Evolutionary conservation across 2,329 filamentous ascomycete species (phyloP).

Genomic region (Colletotrichum phormii): DNA sequence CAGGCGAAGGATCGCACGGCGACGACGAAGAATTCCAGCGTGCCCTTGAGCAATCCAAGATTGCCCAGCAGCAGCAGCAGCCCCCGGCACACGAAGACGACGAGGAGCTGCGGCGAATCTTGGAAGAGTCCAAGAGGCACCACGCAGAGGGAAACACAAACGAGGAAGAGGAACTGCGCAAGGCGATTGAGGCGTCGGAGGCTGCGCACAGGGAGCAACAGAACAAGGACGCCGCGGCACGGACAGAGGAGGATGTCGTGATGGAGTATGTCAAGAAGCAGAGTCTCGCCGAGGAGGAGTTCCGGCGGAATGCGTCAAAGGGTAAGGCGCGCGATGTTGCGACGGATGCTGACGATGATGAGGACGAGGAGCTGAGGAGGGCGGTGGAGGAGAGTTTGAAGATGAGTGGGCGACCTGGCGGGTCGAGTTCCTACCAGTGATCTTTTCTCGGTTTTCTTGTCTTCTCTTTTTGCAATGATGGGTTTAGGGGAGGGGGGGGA

Average conservation of each 20-base stretch:
- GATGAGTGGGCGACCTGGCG: slow-evolving; percentile 44
- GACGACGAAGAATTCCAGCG: slow-evolving; percentile 53
- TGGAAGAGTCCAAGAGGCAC: slow-evolving; percentile 52
- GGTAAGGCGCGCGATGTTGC: slow-evolving; percentile 46
- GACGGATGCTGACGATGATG: slow-evolving; percentile 48
- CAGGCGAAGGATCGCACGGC: slow-evolving; percentile 39
- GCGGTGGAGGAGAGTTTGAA: slow-evolving; percentile 68
- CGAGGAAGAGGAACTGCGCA: slow-evolving; percentile 58
- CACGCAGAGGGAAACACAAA: slow-evolving; percentile 40
- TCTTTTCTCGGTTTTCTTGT: background rate
- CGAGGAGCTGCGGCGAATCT: slow-evolving; percentile 51
- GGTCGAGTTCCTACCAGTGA: slow-evolving; percentile 27
- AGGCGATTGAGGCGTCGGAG: slow-evolving; percentile 60
- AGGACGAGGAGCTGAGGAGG: slow-evolving; percentile 66
- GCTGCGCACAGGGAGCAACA: slow-evolving; percentile 57
- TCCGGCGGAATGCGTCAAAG: slow-evolving; percentile 48
- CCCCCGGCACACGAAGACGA: slow-evolving; percentile 43
- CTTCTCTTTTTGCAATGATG: background rate
- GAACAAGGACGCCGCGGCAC: slow-evolving; percentile 53
- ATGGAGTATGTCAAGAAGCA: slow-evolving; percentile 83
- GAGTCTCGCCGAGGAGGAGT: slow-evolving; percentile 76
- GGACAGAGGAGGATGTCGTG: slow-evolving; percentile 77
- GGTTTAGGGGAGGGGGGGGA: background rate
- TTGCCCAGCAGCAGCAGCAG: background rate
- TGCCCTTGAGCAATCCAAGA: slow-evolving; percentile 54